These are phyloP conservation scores for Nelumbo lutea DNA, from an alignment of 164 flowering plant genomes.

Conservation along the genomic window DNA sequence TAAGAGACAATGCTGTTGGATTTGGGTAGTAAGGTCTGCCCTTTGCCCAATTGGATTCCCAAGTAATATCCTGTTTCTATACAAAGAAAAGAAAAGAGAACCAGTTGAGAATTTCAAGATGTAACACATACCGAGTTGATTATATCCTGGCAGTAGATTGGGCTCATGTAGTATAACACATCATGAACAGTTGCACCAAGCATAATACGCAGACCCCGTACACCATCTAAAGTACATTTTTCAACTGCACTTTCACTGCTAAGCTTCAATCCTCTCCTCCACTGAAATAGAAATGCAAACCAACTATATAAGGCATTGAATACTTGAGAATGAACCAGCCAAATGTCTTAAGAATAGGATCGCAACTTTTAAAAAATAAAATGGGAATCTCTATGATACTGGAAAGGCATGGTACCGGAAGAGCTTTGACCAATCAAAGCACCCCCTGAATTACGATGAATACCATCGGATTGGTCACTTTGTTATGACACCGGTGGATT, in stretches of 20 bases:
- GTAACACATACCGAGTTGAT: slow-evolving; percentile 67
- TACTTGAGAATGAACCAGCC: not conserved
- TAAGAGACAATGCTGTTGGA: too few species aligned
- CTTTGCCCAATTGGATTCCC: too few species aligned
- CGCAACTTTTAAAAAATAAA: too few species aligned
- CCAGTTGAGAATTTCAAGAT: slow-evolving; percentile 1
- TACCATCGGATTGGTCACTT: too few species aligned
- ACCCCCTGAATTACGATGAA: too few species aligned
- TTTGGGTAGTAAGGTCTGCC: too few species aligned
- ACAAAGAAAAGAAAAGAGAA: too few species aligned
- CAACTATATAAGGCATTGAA: not conserved
- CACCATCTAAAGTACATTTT: slow-evolving; percentile 83
- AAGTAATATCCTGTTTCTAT: too few species aligned
- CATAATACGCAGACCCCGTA: slow-evolving; percentile 75
- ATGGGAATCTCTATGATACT: too few species aligned
- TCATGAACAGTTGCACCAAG: slow-evolving; percentile 98
- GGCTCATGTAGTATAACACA: slow-evolving; percentile 97
- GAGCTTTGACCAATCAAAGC: too few species aligned
- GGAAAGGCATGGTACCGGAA: too few species aligned
- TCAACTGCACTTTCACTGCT: slow-evolving; percentile 95
- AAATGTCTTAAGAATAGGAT: not conserved
- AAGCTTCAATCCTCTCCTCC: slow-evolving; percentile 94
- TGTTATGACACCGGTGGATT: not conserved
- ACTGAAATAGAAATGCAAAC: slow-evolving; percentile 42
- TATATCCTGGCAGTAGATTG: slow-evolving; percentile 94